These are phyloP conservation scores for Vaccinium corymbosum DNA, from an alignment of 148 eudicot species.

Conservation along the genomic window DNA sequence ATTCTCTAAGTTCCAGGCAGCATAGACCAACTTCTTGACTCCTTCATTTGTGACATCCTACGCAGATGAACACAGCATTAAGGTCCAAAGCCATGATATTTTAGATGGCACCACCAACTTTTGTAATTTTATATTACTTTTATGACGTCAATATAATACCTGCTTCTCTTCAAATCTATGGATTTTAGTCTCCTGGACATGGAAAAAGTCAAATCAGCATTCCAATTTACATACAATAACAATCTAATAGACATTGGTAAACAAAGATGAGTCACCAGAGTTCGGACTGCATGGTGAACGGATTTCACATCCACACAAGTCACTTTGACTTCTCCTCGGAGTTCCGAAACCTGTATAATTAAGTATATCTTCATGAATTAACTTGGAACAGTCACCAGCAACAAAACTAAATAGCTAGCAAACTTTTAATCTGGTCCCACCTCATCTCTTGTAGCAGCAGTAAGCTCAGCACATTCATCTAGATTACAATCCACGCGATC, in stretches of 20 bases:
- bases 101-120: background rate
- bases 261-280: constrained; percentile 40
- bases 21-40: constrained; percentile 47
- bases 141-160: constrained; percentile 33
- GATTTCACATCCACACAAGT: constrained; percentile 40
- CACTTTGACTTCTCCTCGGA: constrained; percentile 40
- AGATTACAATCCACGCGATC: constrained; percentile 47
- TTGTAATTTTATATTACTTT: background rate
- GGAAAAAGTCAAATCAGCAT: constrained; percentile 23
- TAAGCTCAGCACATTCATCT: constrained; percentile 41
- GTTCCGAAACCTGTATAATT: constrained; percentile 39
- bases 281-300: constrained; percentile 41
- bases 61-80: constrained; percentile 13
- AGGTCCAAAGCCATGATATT: background rate
- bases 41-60: constrained; percentile 50
- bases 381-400: background rate
- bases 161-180: constrained; percentile 50
- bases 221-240: background rate
- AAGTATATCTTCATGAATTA: background rate
- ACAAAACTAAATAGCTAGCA: background rate
- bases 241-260: constrained; percentile 3
- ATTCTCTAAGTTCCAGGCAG: constrained; percentile 32
- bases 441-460: constrained; percentile 48
- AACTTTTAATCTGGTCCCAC: constrained; percentile 26
- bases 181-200: constrained; percentile 57